A percentile compares a stretch with the other conserved stretches of the same genome.
Conservation (phyloP, 1,284 basidiomycete species). For the Cutaneotrichosporon cavernicola region DNA sequence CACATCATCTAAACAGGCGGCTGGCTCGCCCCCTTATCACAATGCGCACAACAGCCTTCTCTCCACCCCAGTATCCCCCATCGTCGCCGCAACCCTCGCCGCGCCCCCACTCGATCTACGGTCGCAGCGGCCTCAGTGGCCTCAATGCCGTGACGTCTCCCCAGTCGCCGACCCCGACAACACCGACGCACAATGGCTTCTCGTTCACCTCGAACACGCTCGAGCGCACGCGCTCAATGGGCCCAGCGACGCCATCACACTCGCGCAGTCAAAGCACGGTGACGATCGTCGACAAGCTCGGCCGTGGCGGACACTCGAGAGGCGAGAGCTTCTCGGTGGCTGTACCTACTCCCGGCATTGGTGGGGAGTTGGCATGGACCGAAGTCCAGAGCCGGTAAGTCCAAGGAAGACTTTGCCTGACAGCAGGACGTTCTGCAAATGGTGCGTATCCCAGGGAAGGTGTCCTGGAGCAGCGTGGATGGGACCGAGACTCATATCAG, state of each 20-base stretch:
- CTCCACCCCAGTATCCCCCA: neutral
- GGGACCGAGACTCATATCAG: conserved; percentile 53
- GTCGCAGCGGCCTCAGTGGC: conserved; percentile 3
- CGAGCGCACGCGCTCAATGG: conserved; percentile 20
- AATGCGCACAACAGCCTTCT: conserved; percentile 4
- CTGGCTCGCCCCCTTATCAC: neutral
- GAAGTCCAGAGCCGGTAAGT: conserved; percentile 25
- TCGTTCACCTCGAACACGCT: neutral
- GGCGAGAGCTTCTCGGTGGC: conserved; percentile 14
- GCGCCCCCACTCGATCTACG: conserved; percentile 9
- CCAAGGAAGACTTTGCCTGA: neutral
- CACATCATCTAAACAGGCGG: neutral
- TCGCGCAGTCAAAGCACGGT: conserved; percentile 8
- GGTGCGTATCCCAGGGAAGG: conserved; percentile 30
- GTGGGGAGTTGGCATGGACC: conserved; percentile 23
- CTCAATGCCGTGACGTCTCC: conserved; percentile 3
- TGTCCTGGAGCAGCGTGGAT: neutral
- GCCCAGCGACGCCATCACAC: conserved; percentile 2
- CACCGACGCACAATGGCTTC: neutral
- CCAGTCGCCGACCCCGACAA: neutral
- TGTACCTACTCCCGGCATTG: neutral
- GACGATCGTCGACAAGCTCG: conserved; percentile 4
- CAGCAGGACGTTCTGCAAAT: conserved; percentile 50
- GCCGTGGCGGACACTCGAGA: conserved; percentile 7
- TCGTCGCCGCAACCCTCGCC: conserved; percentile 1